Evolutionary conservation across 202 grass and related monocot species (phyloP).

Genomic region (Thinopyrum obtusiflorum): DNA sequence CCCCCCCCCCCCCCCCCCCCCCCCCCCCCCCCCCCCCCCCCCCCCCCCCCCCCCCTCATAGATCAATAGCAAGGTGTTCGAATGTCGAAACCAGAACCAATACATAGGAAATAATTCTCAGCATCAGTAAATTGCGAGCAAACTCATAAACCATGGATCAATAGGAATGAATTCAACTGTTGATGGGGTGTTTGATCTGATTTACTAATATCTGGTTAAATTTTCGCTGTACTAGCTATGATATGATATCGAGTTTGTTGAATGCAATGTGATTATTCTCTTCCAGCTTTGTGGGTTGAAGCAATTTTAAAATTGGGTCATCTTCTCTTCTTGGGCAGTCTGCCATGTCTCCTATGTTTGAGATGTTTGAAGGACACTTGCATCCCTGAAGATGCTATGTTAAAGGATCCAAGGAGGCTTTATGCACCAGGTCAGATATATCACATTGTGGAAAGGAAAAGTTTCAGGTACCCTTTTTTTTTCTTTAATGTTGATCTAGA

Average conservation of each 20-base stretch:
- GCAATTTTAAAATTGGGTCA: slow-evolving; percentile 27
- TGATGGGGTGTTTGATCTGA: background rate
- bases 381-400: slow-evolving; percentile 70
- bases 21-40: too few relatives aligned
- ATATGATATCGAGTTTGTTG: background rate
- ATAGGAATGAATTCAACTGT: background rate
- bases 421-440: slow-evolving; percentile 88
- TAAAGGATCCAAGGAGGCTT: slow-evolving; percentile 91
- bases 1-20: too few relatives aligned
- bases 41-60: too few relatives aligned
- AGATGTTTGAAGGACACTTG: slow-evolving; percentile 90
- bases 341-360: slow-evolving; percentile 69
- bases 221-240: background rate
- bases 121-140: too few relatives aligned
- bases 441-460: slow-evolving; percentile 86
- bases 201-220: background rate
- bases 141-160: too few relatives aligned
- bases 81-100: too few relatives aligned
- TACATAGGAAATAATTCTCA: too few relatives aligned
- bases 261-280: slow-evolving; percentile 13
- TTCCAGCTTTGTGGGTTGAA: slow-evolving; percentile 20
- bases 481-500: background rate
- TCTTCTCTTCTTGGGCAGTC: slow-evolving; percentile 49
- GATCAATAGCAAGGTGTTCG: too few relatives aligned
- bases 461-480: slow-evolving; percentile 50